These are phyloP conservation scores for Marasmius sp. DNA, from an alignment of 1,284 basidiomycete genomes.

Conservation along the genomic window DNA sequence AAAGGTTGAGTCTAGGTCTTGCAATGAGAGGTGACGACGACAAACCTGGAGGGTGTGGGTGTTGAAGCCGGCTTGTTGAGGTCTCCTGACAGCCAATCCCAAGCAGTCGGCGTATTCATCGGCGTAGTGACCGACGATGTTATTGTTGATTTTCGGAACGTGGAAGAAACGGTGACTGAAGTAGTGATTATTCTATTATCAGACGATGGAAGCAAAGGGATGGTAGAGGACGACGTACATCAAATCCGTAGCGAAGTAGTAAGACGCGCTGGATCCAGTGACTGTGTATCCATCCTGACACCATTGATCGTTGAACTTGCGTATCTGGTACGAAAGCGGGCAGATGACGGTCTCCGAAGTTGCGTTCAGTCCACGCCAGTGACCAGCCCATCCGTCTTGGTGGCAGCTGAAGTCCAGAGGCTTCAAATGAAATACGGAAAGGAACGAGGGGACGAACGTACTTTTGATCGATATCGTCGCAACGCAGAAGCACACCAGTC, in stretches of 20 bases:
- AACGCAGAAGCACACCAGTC: conserved; percentile 5
- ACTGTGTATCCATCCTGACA: conserved; percentile 6
- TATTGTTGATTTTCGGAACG: background rate
- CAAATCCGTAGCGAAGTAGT: conserved; percentile 10
- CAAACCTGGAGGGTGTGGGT: conserved; percentile 3
- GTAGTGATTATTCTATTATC: background rate
- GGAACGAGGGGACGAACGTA: background rate
- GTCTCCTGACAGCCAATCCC: background rate
- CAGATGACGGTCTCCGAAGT: conserved; percentile 9
- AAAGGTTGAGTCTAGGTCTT: background rate
- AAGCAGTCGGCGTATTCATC: conserved; percentile 2
- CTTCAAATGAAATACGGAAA: background rate
- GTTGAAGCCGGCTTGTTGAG: background rate
- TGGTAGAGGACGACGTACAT: conserved; percentile 1
- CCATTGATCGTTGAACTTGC: conserved; percentile 1
- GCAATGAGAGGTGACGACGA: background rate
- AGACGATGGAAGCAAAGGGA: background rate
- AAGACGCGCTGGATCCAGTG: background rate
- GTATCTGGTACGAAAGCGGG: conserved; percentile 5
- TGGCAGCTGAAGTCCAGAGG: background rate
- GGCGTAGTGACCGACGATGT: conserved; percentile 1
- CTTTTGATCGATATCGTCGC: conserved; percentile 9
- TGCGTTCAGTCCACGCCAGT: conserved; percentile 9
- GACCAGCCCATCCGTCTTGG: conserved; percentile 10
- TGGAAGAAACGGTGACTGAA: conserved; percentile 7